These are phyloP conservation scores for Beauveria sp. DNA, from an alignment of 2,329 filamentous ascomycete genomes.

Conservation along the genomic window DNA sequence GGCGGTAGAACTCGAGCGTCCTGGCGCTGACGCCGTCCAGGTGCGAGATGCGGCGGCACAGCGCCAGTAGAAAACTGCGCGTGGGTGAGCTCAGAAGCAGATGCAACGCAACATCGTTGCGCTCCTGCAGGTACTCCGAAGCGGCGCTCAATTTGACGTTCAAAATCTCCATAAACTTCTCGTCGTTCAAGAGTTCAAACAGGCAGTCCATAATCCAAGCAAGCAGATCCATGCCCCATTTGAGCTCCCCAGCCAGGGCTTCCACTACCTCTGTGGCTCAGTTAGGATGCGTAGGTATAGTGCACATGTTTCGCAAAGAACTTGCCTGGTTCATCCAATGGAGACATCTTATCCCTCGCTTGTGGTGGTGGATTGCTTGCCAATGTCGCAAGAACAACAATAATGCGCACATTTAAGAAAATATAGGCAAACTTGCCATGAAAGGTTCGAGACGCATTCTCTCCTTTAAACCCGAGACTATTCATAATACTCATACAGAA, in stretches of 20 bases:
- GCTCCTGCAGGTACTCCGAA: constrained; percentile 41
- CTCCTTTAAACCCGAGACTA: constrained; percentile 65
- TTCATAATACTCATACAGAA: constrained; percentile 72
- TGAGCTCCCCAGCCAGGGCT: constrained; percentile 64
- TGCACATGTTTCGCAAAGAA: neutral
- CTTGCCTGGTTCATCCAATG: constrained; percentile 51
- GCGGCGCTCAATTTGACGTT: constrained; percentile 40
- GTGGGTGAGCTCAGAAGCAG: constrained; percentile 66
- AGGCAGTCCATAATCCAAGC: constrained; percentile 54
- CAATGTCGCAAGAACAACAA: constrained; percentile 58
- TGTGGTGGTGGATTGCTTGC: constrained; percentile 48
- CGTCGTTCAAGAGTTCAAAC: constrained; percentile 46
- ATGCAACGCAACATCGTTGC: constrained; percentile 52
- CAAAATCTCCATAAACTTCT: constrained; percentile 43
- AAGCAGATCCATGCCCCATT: constrained; percentile 69
- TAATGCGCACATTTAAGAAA: constrained; percentile 66
- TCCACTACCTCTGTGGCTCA: constrained; percentile 56
- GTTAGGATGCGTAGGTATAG: constrained; percentile 5
- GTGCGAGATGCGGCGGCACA: constrained; percentile 56
- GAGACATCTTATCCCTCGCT: constrained; percentile 48
- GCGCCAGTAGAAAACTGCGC: constrained; percentile 62
- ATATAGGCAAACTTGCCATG: constrained; percentile 68
- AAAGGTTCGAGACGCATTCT: constrained; percentile 53
- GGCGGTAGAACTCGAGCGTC: constrained; percentile 44
- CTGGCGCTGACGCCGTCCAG: constrained; percentile 42